Percentiles rank a stretch among this genome's conserved stretches.
These are phyloP conservation scores for Neonectria magnoliae DNA, from an alignment of 2,329 filamentous ascomycete species.

Conservation along the genomic window DNA sequence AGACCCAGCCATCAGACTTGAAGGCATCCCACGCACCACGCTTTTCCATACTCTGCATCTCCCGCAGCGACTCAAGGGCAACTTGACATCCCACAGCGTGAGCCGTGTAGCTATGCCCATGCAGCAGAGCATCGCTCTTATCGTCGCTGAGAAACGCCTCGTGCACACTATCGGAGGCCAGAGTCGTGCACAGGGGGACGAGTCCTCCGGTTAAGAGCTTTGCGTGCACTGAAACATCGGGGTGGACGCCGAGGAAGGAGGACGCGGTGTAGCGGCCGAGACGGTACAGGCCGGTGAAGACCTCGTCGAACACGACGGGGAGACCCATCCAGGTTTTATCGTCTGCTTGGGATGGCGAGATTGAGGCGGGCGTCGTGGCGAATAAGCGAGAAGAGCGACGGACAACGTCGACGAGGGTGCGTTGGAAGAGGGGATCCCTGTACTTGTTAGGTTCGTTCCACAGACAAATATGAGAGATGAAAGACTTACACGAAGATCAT, in stretches of 20 bases:
- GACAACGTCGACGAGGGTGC: slow-evolving; percentile 73
- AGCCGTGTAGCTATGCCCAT: slow-evolving; percentile 89
- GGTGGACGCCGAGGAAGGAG: slow-evolving; percentile 72
- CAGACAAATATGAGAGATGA: slow-evolving; percentile 19
- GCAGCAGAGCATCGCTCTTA: slow-evolving; percentile 81
- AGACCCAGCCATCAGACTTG: slow-evolving; percentile 17
- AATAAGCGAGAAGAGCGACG: slow-evolving; percentile 69
- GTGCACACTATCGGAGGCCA: slow-evolving; percentile 80
- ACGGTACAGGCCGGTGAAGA: slow-evolving; percentile 87
- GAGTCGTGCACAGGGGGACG: slow-evolving; percentile 78
- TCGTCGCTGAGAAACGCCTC: slow-evolving; percentile 74
- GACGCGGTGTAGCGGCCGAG: slow-evolving; percentile 78
- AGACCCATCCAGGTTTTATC: slow-evolving; percentile 72
- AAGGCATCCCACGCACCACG: slow-evolving; percentile 62
- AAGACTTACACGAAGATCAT: slow-evolving; percentile 79
- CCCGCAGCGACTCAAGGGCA: slow-evolving; percentile 71
- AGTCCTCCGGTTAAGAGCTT: slow-evolving; percentile 86
- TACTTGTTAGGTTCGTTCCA: slow-evolving; percentile 21
- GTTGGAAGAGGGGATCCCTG: slow-evolving; percentile 84
- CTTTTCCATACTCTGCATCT: slow-evolving; percentile 68
- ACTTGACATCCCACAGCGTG: slow-evolving; percentile 85
- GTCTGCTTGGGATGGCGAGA: slow-evolving; percentile 24
- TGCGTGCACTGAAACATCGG: slow-evolving; percentile 83
- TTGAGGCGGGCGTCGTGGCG: slow-evolving; percentile 34
- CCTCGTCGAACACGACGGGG: slow-evolving; percentile 85